phyloP scores from a whole-genome alignment of 345 rosid species.

The Salix brachista region DNA sequence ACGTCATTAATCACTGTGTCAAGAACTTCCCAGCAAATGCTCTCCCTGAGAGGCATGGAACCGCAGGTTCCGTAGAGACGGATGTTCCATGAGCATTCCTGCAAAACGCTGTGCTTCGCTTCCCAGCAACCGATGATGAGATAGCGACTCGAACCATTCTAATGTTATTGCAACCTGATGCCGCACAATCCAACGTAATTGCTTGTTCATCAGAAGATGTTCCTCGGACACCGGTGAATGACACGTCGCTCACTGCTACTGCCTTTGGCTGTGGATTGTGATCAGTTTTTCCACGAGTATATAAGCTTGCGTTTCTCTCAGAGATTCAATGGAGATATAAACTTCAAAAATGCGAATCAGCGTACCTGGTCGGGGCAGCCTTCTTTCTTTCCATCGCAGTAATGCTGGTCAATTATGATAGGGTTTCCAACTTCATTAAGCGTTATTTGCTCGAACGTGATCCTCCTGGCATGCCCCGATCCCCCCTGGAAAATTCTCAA shows the following conservation, averaged over 20 bases:
- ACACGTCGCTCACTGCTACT: slow-evolving; percentile 26
- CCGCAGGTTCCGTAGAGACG: background rate
- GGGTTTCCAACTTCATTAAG: slow-evolving; percentile 27
- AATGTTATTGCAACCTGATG: slow-evolving; percentile 28
- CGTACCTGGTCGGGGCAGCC: background rate
- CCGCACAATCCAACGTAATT: slow-evolving; percentile 25
- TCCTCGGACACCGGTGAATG: slow-evolving; percentile 21
- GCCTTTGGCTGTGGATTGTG: slow-evolving; percentile 5
- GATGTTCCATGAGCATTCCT: slow-evolving; percentile 25
- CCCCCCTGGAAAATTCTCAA: slow-evolving; percentile 22
- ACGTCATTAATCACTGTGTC: too few species aligned
- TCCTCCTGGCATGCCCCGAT: slow-evolving; percentile 36
- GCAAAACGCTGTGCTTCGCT: slow-evolving; percentile 7
- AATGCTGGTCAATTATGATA: slow-evolving; percentile 40
- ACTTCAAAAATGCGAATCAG: background rate
- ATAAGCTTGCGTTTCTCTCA: too few species aligned
- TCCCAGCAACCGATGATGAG: slow-evolving; percentile 12
- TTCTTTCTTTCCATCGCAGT: background rate
- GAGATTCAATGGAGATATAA: too few species aligned
- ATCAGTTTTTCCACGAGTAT: background rate
- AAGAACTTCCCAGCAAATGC: too few species aligned
- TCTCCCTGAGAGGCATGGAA: slow-evolving; percentile 11
- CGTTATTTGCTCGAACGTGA: slow-evolving; percentile 32
- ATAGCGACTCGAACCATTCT: slow-evolving; percentile 10
- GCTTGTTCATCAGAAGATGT: slow-evolving; percentile 19